These are phyloP conservation scores for Neonectria magnoliae DNA, from an alignment of 2,329 filamentous ascomycete genomes.

Conservation along the genomic window DNA sequence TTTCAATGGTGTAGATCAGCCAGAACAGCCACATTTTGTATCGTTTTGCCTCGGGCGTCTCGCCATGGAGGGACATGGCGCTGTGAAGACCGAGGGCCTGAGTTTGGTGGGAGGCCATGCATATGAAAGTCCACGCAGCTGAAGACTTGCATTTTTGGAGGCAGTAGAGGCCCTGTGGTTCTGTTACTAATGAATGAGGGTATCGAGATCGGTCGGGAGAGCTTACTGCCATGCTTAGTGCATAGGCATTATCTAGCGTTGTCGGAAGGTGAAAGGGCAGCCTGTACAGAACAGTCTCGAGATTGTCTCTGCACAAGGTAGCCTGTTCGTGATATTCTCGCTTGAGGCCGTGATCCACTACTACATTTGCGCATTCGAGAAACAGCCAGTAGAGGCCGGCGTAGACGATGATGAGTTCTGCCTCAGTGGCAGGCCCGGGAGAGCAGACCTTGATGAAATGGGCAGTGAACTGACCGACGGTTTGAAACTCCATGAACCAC, in stretches of 20 bases:
- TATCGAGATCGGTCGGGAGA: too few relatives aligned
- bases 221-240: constrained; percentile 35
- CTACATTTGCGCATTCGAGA: constrained; percentile 28
- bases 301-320: constrained; percentile 29
- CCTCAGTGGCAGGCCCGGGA: constrained; percentile 25
- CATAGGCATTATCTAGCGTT: constrained; percentile 27
- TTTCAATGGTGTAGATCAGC: constrained; percentile 40
- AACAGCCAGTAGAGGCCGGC: constrained; percentile 36
- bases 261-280: constrained; percentile 33
- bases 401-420: constrained; percentile 36
- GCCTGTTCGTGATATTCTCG: constrained; percentile 27
- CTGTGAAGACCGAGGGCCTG: constrained; percentile 37
- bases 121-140: constrained; percentile 36
- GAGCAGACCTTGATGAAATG: constrained; percentile 37
- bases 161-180: constrained; percentile 24
- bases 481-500: constrained; percentile 29
- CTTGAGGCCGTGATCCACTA: constrained; percentile 13
- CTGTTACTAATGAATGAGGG: neutral
- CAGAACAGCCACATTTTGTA: constrained; percentile 38
- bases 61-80: constrained; percentile 16
- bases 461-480: constrained; percentile 27
- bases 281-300: constrained; percentile 35
- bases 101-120: constrained; percentile 30
- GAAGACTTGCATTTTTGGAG: constrained; percentile 34
- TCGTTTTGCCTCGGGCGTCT: constrained; percentile 16